A percentile compares a stretch with the other conserved stretches of the same genome.
phyloP scores from a whole-genome alignment of 148 eudicot species.

The Rhododendron kiyosumense region DNA sequence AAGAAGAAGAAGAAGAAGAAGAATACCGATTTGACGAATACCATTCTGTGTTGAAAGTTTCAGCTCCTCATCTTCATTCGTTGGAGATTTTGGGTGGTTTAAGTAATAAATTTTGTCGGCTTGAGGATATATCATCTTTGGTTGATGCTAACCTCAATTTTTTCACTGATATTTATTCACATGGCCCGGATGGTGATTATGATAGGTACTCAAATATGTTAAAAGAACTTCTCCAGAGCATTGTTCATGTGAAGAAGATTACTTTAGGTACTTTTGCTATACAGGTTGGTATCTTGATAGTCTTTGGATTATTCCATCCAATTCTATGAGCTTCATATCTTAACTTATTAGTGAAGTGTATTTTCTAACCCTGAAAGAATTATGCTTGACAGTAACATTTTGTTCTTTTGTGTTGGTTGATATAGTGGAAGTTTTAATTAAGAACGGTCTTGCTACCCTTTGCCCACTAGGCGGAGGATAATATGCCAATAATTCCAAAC shows the following conservation, averaged over 20 bases:
- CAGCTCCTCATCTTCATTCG: not conserved
- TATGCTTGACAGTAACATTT: not conserved
- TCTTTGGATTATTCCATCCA: not conserved
- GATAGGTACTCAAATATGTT: not conserved
- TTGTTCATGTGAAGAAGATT: not conserved
- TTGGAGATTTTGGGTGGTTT: not conserved
- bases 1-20: too few species aligned
- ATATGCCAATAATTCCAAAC: too few species aligned
- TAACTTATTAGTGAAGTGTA: not conserved
- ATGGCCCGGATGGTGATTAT: not conserved
- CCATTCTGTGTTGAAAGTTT: not conserved
- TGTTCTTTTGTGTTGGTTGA: too few species aligned
- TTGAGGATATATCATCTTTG: not conserved
- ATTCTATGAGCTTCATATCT: not conserved
- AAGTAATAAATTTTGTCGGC: not conserved
- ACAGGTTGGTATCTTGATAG: not conserved
- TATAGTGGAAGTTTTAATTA: too few species aligned
- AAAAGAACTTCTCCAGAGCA: not conserved
- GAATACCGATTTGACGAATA: too few species aligned
- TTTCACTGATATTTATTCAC: too few species aligned
- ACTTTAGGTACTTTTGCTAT: not conserved
- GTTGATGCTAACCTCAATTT: not conserved
- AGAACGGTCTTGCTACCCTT: too few species aligned
- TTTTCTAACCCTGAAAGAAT: not conserved
- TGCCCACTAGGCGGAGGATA: too few species aligned